Evolutionary conservation across 371 early-diverging fungal genomes (phyloP).

Genomic region (Mortierella sp.): DNA sequence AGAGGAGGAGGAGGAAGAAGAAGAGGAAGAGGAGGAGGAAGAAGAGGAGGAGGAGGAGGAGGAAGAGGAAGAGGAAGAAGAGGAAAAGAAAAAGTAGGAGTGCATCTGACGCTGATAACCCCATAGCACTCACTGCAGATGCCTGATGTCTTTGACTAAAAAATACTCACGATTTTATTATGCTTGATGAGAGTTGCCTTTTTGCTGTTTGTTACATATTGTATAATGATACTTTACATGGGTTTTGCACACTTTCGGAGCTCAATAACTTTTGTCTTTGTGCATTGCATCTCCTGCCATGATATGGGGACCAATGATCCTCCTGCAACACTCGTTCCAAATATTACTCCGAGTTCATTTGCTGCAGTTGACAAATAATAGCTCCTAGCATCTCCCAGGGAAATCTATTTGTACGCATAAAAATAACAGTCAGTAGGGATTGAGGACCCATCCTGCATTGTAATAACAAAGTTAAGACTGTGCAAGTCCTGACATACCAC

Average conservation of each 20-base stretch:
- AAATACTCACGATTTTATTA: background rate
- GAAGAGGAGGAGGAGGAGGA: slow-evolving; percentile 22
- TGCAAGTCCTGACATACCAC: slow-evolving; percentile 61
- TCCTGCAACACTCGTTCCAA: slow-evolving; percentile 90
- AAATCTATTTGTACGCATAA: slow-evolving; percentile 62
- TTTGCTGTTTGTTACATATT: background rate
- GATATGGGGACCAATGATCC: slow-evolving; percentile 95
- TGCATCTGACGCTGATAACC: too few relatives aligned
- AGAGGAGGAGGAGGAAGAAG: slow-evolving; percentile 17
- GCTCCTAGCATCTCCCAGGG: slow-evolving; percentile 92
- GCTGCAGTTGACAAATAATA: slow-evolving; percentile 93
- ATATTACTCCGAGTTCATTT: slow-evolving; percentile 95
- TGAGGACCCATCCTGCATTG: too few relatives aligned
- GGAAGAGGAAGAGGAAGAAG: slow-evolving; percentile 17
- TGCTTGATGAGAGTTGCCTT: background rate
- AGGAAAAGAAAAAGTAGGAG: slow-evolving; percentile 10
- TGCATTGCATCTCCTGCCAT: slow-evolving; percentile 98
- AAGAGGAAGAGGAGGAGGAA: slow-evolving; percentile 15
- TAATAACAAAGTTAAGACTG: background rate
- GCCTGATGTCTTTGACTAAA: background rate
- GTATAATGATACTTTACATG: slow-evolving; percentile 41
- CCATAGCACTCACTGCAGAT: background rate
- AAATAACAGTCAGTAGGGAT: too few relatives aligned
- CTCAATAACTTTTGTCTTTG: slow-evolving; percentile 89
- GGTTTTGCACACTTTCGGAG: slow-evolving; percentile 96